phyloP scores from a whole-genome alignment of 2,329 filamentous ascomycete genomes.

The Alternaria sp. region DNA sequence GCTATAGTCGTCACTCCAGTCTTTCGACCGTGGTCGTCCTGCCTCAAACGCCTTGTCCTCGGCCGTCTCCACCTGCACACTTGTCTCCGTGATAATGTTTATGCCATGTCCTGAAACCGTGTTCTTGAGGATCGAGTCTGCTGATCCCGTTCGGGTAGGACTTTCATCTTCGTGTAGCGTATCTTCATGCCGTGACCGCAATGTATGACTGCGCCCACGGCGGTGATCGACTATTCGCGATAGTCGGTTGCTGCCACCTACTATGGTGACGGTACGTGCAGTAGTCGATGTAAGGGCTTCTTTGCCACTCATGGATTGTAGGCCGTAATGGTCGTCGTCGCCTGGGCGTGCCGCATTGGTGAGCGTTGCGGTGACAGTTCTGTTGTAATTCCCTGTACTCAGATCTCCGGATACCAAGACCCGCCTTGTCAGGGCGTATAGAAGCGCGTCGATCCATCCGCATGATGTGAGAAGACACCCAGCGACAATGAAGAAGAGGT shows the following conservation, averaged over 20 bases:
- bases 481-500: constrained; percentile 67
- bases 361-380: constrained; percentile 29
- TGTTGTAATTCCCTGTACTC: constrained; percentile 36
- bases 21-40: constrained; percentile 15
- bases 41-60: constrained; percentile 21
- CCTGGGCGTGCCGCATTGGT: constrained; percentile 38
- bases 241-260: constrained; percentile 42
- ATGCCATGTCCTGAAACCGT: constrained; percentile 24
- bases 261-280: constrained; percentile 48
- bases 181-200: constrained; percentile 23
- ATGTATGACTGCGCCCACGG: constrained; percentile 29
- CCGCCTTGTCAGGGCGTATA: constrained; percentile 55
- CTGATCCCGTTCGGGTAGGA: constrained; percentile 40
- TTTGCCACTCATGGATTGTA: constrained; percentile 41
- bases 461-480: constrained; percentile 65
- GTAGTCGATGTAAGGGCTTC: constrained; percentile 27
- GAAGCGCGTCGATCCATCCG: constrained; percentile 55
- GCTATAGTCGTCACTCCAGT: constrained; percentile 15
- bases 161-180: constrained; percentile 32
- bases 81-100: constrained; percentile 46
- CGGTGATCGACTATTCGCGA: constrained; percentile 41
- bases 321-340: constrained; percentile 36
- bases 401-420: constrained; percentile 49
- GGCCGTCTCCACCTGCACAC: constrained; percentile 44
- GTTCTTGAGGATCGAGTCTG: constrained; percentile 47